These are phyloP conservation scores for Blastocladiella emersonii DNA, from an alignment of 371 early-diverging fungal genomes.

Conservation along the genomic window DNA sequence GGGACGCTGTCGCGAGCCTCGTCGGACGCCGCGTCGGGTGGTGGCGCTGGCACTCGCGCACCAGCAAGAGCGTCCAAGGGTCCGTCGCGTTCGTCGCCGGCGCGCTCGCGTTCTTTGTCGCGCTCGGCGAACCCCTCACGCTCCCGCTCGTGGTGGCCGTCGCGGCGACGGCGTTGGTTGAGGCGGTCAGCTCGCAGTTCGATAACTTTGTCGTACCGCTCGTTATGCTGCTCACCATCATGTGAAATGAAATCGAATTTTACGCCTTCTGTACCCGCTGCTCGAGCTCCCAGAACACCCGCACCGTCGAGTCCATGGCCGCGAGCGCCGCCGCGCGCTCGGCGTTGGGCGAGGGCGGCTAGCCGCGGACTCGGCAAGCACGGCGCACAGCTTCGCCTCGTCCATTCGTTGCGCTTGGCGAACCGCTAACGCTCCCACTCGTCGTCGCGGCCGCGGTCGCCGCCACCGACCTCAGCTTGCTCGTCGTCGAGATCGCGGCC, in stretches of 20 bases:
- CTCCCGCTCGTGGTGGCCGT: not conserved
- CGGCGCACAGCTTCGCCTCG: too few relatives aligned
- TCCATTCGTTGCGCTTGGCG: not conserved
- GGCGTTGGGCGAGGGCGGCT: too few relatives aligned
- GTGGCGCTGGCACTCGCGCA: not conserved
- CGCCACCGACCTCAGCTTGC: too few relatives aligned
- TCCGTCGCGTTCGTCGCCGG: not conserved
- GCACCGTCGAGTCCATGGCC: too few relatives aligned
- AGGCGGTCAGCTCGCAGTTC: conserved; percentile 4
- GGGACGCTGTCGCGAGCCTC: conserved; percentile 2
- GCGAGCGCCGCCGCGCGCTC: too few relatives aligned
- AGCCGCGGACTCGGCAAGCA: too few relatives aligned
- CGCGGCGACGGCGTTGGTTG: not conserved
- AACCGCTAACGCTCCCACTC: not conserved
- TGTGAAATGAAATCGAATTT: not conserved
- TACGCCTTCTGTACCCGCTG: too few relatives aligned
- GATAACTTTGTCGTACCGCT: conserved; percentile 8
- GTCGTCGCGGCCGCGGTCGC: not conserved
- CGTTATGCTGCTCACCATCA: conserved; percentile 5
- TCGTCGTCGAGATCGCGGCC: too few relatives aligned
- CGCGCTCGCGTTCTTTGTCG: not conserved
- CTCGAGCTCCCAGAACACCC: too few relatives aligned
- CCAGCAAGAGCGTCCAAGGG: conserved; percentile 6
- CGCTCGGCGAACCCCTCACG: not conserved
- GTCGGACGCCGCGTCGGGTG: not conserved